phyloP scores from a whole-genome alignment of 2,329 filamentous ascomycete species.

The Neofusicoccum cordaticola region DNA sequence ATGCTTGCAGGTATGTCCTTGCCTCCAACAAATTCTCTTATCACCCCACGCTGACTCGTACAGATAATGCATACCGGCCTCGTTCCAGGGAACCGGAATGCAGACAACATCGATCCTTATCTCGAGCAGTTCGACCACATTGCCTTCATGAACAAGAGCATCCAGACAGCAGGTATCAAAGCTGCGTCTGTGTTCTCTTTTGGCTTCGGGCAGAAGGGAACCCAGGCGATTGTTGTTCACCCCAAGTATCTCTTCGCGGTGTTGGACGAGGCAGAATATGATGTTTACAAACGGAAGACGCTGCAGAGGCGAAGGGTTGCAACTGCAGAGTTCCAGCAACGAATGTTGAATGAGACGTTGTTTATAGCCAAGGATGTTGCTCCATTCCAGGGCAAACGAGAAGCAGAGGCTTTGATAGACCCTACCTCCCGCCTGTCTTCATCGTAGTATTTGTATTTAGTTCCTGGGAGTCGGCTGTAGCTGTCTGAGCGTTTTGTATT shows the following conservation, averaged over 20 bases:
- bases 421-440: not conserved
- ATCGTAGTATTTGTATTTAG: not conserved
- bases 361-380: not conserved
- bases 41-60: not conserved
- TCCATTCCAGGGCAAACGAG: not conserved
- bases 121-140: constrained; percentile 27
- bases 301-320: not conserved
- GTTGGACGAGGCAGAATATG: not conserved
- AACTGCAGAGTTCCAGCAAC: not conserved
- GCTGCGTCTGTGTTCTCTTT: constrained; percentile 44
- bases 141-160: constrained; percentile 31
- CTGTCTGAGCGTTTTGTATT: not conserved
- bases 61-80: constrained; percentile 34
- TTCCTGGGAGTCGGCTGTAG: not conserved
- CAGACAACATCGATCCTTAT: constrained; percentile 35
- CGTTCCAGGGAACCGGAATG: constrained; percentile 39
- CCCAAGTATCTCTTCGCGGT: constrained; percentile 30
- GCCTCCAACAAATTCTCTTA: not conserved
- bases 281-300: not conserved
- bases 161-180: constrained; percentile 27
- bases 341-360: not conserved
- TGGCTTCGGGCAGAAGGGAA: constrained; percentile 48
- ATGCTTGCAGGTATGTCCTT: constrained; percentile 20
- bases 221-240: constrained; percentile 36
- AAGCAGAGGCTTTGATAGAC: not conserved